phyloP scores from a whole-genome alignment of 805 yeast genomes.

The Starmera amethionina region DNA sequence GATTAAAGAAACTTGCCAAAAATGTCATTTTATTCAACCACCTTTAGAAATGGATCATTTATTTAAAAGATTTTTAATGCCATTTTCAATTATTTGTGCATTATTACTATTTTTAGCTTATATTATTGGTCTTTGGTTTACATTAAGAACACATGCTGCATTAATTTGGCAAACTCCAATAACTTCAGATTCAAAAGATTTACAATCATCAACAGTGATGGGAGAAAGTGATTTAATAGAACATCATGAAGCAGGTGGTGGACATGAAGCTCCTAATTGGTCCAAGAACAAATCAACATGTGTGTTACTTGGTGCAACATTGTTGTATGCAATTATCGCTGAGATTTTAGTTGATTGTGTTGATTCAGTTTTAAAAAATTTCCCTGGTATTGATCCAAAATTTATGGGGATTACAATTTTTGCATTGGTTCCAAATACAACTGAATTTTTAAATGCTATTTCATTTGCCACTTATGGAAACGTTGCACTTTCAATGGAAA shows the following conservation, averaged over 20 bases:
- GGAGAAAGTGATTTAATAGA: slow-evolving; percentile 2
- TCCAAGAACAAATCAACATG: slow-evolving; percentile 74
- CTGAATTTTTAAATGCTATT: slow-evolving; percentile 93
- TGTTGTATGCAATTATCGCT: slow-evolving; percentile 86
- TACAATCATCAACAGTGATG: slow-evolving; percentile 9
- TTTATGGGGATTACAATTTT: slow-evolving; percentile 89
- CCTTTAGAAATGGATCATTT: slow-evolving; percentile 59
- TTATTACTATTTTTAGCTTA: slow-evolving; percentile 74
- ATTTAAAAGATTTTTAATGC: slow-evolving; percentile 61
- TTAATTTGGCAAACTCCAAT: slow-evolving; percentile 82
- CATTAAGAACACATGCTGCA: slow-evolving; percentile 93
- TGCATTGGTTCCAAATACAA: slow-evolving; percentile 93
- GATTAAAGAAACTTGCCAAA: slow-evolving; percentile 39
- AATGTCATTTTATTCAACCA: slow-evolving; percentile 73
- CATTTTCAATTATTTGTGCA: slow-evolving; percentile 77
- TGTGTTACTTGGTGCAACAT: slow-evolving; percentile 74
- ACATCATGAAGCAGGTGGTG: slow-evolving; percentile 25
- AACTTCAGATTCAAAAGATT: slow-evolving; percentile 15
- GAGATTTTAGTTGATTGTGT: slow-evolving; percentile 90
- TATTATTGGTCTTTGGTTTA: slow-evolving; percentile 82
- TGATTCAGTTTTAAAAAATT: slow-evolving; percentile 69
- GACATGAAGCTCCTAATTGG: slow-evolving; percentile 98
- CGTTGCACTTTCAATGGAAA: slow-evolving; percentile 94
- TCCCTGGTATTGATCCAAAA: slow-evolving; percentile 74
- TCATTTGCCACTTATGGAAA: slow-evolving; percentile 95